Percentiles rank a stretch among this genome's conserved stretches.
phyloP scores from a whole-genome alignment of 1,284 basidiomycete species.

The Dichomitus squalens region DNA sequence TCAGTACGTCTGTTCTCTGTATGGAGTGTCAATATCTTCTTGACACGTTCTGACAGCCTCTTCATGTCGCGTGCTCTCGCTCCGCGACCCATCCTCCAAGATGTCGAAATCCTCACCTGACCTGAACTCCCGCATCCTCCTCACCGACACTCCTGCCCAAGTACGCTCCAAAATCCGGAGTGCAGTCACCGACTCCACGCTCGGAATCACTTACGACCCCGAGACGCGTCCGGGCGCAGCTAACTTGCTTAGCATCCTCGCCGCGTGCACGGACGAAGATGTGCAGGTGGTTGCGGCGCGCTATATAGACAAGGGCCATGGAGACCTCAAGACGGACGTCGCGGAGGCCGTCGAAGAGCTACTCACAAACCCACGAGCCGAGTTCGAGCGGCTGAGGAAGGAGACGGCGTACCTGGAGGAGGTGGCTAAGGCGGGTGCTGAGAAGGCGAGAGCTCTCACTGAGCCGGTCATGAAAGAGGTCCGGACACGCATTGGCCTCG shows the following conservation, averaged over 20 bases:
- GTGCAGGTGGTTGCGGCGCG: constrained; percentile 49
- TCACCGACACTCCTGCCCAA: constrained; percentile 73
- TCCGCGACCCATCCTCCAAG: constrained; percentile 85
- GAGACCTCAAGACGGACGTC: constrained; percentile 73
- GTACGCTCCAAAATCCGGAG: constrained; percentile 76
- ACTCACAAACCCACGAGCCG: constrained; percentile 68
- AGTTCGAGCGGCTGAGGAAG: constrained; percentile 64
- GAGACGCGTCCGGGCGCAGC: constrained; percentile 76
- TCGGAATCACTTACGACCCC: constrained; percentile 80
- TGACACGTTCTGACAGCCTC: constrained; percentile 53
- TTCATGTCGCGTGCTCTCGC: constrained; percentile 78
- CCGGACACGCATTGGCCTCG: constrained; percentile 66
- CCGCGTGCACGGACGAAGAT: constrained; percentile 61
- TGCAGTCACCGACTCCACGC: constrained; percentile 85
- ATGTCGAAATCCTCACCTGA: constrained; percentile 96
- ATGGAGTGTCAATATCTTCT: not conserved
- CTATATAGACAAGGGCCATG: constrained; percentile 64
- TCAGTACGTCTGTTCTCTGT: constrained; percentile 57
- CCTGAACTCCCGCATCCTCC: constrained; percentile 79
- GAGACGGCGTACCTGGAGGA: constrained; percentile 67
- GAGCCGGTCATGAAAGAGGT: constrained; percentile 70
- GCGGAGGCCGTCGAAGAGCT: constrained; percentile 73
- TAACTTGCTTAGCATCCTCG: constrained; percentile 82
- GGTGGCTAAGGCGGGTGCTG: constrained; percentile 67
- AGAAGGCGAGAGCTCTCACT: constrained; percentile 65